phyloP scores from a whole-genome alignment of 192 early-diverging fungal species.

The Lunasporangiospora selenospora region DNA sequence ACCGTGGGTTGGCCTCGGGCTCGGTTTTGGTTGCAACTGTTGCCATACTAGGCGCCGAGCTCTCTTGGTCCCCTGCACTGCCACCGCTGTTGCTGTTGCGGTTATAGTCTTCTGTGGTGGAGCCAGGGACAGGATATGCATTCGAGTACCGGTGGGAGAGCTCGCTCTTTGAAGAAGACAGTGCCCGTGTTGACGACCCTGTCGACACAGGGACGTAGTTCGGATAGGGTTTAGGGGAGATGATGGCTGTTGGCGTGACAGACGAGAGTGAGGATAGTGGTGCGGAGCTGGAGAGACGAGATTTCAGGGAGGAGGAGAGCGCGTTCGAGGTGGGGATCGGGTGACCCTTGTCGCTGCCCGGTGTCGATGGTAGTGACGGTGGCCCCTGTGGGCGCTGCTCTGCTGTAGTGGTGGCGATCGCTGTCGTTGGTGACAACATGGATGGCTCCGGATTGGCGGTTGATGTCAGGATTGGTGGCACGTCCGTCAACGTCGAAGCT shows the following conservation, averaged over 20 bases:
- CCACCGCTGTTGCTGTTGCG: too few relatives aligned
- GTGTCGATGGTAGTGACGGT: neutral
- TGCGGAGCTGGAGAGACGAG: slow-evolving; percentile 26
- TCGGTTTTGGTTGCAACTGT: slow-evolving; percentile 7
- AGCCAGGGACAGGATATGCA: slow-evolving; percentile 13
- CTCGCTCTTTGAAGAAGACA: slow-evolving; percentile 10
- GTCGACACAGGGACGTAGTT: slow-evolving; percentile 3
- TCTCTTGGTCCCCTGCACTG: too few relatives aligned
- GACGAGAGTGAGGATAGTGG: slow-evolving; percentile 48
- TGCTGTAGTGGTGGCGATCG: neutral
- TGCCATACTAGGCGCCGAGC: too few relatives aligned
- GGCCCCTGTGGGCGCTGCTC: neutral
- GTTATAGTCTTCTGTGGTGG: too few relatives aligned
- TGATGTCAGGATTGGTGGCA: too few relatives aligned
- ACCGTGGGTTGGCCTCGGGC: neutral
- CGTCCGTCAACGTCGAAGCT: too few relatives aligned
- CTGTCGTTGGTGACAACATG: too few relatives aligned
- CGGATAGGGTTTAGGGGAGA: slow-evolving; percentile 39
- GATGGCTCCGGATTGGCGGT: too few relatives aligned
- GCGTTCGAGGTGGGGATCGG: slow-evolving; percentile 48
- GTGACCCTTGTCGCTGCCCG: slow-evolving; percentile 36
- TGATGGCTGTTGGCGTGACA: slow-evolving; percentile 40
- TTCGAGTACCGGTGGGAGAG: slow-evolving; percentile 11
- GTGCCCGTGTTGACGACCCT: neutral
- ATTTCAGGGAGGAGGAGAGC: slow-evolving; percentile 28